Conservation (phyloP, 2,329 filamentous ascomycete genomes). For the Penicillium sp. region DNA sequence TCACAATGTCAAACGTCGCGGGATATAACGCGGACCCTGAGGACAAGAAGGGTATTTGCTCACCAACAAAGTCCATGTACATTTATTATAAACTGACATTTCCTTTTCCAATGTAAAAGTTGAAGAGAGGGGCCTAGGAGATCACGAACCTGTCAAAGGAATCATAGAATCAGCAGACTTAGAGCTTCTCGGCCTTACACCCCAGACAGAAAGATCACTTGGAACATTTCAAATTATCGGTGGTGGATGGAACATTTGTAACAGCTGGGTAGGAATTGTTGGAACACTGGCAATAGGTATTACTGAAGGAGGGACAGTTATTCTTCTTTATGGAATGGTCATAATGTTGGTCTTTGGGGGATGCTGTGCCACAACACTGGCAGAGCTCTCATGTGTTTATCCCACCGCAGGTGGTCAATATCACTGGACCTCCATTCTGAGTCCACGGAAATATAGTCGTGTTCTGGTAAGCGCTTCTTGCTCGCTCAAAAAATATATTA, state of each 20-base stretch:
- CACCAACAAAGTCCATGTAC: background rate
- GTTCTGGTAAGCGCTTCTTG: constrained; percentile 8
- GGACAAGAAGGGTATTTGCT: background rate
- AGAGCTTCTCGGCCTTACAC: constrained; percentile 1
- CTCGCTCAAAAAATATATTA: background rate
- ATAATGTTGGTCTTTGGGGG: background rate
- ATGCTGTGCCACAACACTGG: constrained; percentile 19
- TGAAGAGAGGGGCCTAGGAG: background rate
- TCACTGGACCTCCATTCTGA: constrained; percentile 34
- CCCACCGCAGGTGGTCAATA: constrained; percentile 37
- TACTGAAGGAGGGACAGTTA: constrained; percentile 25
- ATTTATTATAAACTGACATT: background rate
- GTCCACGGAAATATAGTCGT: constrained; percentile 28
- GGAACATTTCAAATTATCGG: constrained; percentile 6
- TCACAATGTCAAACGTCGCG: background rate
- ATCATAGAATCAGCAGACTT: constrained; percentile 6
- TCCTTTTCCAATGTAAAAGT: background rate
- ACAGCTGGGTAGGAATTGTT: constrained; percentile 28
- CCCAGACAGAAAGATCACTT: constrained; percentile 3
- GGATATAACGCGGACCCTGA: no score
- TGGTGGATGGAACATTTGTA: constrained; percentile 23
- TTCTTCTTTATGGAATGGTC: constrained; percentile 35
- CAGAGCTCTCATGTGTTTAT: constrained; percentile 34
- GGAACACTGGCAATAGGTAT: constrained; percentile 27
- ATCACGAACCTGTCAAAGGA: background rate